Conservation (phyloP, 1,139 yeast species). For the Scheffersomyces stambukii region DNA sequence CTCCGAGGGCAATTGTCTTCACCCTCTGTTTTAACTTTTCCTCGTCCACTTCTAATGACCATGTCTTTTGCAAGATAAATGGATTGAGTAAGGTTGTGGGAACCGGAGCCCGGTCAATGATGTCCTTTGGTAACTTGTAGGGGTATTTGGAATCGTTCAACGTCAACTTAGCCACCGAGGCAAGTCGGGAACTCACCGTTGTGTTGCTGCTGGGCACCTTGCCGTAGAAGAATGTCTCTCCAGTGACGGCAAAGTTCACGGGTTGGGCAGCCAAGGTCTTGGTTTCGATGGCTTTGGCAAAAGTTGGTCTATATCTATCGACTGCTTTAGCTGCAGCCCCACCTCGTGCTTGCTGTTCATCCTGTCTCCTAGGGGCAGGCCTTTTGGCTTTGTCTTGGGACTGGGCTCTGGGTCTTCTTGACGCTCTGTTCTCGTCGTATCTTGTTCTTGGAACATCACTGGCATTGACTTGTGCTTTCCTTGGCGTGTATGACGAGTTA, state of each 20-base stretch:
- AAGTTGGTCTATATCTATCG: slow-evolving; percentile 6
- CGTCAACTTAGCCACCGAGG: slow-evolving; percentile 38
- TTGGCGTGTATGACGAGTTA: too few relatives aligned
- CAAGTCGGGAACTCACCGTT: slow-evolving; percentile 33
- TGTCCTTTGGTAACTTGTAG: slow-evolving; percentile 33
- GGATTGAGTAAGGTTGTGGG: slow-evolving; percentile 17
- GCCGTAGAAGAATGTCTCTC: slow-evolving; percentile 37
- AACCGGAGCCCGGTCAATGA: slow-evolving; percentile 26
- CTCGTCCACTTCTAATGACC: slow-evolving; percentile 23
- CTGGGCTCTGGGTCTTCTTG: not conserved
- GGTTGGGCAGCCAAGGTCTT: slow-evolving; percentile 15
- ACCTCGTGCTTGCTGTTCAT: slow-evolving; percentile 5
- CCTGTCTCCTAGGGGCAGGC: slow-evolving; percentile 3
- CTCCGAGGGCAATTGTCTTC: slow-evolving; percentile 34
- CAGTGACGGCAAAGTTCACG: slow-evolving; percentile 20
- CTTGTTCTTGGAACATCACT: too few relatives aligned
- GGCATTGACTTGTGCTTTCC: too few relatives aligned
- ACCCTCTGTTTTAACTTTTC: slow-evolving; percentile 23
- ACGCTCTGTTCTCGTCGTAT: too few relatives aligned
- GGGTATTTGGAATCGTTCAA: slow-evolving; percentile 42
- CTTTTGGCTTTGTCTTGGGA: slow-evolving; percentile 3
- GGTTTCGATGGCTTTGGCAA: slow-evolving; percentile 10
- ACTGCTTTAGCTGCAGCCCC: slow-evolving; percentile 5
- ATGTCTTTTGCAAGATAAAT: slow-evolving; percentile 33
- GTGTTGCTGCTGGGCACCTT: slow-evolving; percentile 31